Evolutionary conservation across 768 basidiomycete genomes (phyloP), one percentile per base, ranked within the genome.

Genomic region (Calvatia gigantea): DNA sequence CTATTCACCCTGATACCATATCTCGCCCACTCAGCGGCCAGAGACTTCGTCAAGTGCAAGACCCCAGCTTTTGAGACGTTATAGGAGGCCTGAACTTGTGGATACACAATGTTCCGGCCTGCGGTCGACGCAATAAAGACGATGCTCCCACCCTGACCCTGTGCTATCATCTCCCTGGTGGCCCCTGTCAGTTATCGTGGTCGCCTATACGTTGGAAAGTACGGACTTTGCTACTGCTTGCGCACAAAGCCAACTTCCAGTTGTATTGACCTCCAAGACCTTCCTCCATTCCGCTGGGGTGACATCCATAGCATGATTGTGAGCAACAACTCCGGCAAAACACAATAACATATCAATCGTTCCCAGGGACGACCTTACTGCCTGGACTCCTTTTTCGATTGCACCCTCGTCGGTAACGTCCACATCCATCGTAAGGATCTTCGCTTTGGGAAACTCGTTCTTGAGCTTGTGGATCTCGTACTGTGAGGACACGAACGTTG

Each of bases 221-320:
- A 38, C 42, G 29, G 27, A 51, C 77, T 65, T 73, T 45, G 69
- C 71, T 28, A 71, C 74, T 1, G 74, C 68, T 54, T 75, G 71
- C 9, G 75, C 75, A 51, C 75, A 77, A 46, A 77, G 57, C 74
- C 73, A 77, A 42, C 74, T 74, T n/a, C 76, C 78, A 4, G 73
- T 79, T 14, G 70, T 70, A 51, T 77, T 79, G 31, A 75, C 62
- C 37, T 78, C 75, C 21, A 76, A 51, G 5, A 74, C 68, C 27
- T 66, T 62, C 54, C 62, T 65, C 74, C 73, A 79, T 33, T 71
- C 67, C 21, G 67, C 67, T 0, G 67, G 37, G n/a, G 39, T 43
- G 44, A 73, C 47, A 15, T 76, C 69, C 28, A 65, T 59, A 1
- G 73, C 69, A 41, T 73, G 68, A 3, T 59, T 60, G 25, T 66